These are phyloP conservation scores for Calonectria montana DNA, from an alignment of 2,329 filamentous ascomycete genomes.

Conservation along the genomic window DNA sequence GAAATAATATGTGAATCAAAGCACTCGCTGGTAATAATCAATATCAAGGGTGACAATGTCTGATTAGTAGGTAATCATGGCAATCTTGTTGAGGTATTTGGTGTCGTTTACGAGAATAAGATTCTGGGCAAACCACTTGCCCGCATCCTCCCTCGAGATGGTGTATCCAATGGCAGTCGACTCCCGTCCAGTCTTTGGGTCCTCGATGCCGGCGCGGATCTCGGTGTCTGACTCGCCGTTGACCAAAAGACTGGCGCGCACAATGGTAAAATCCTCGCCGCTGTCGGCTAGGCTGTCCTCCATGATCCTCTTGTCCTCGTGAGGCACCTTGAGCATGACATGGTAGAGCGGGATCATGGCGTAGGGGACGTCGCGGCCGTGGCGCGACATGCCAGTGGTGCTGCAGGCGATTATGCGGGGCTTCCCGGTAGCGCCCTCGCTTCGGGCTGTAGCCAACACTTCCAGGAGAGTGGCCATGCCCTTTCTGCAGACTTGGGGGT, in stretches of 20 bases:
- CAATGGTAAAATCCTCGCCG: conserved; percentile 50
- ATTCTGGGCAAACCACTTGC: conserved; percentile 59
- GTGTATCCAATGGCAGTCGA: conserved; percentile 56
- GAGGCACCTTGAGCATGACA: conserved; percentile 53
- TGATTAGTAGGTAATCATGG: conserved; percentile 49
- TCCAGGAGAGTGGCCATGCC: conserved; percentile 56
- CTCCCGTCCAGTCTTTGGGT: conserved; percentile 46
- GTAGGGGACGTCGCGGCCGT: conserved; percentile 56
- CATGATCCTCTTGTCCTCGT: conserved; percentile 61
- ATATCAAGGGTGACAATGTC: no score
- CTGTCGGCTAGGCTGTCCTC: conserved; percentile 48
- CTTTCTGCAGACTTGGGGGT: conserved; percentile 60
- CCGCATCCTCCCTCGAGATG: conserved; percentile 60
- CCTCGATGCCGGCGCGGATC: conserved; percentile 55
- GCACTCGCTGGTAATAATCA: no score
- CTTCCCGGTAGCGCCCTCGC: conserved; percentile 36
- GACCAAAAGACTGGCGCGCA: conserved; percentile 52
- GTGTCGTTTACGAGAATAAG: conserved; percentile 41
- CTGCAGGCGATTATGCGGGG: conserved; percentile 51
- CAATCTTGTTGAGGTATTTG: conserved; percentile 50
- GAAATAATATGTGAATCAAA: neutral
- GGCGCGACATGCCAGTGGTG: conserved; percentile 53
- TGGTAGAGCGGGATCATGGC: conserved; percentile 57
- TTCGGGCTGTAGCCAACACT: conserved; percentile 48
- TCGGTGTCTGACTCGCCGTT: conserved; percentile 40